phyloP scores from a whole-genome alignment of 441 rosid genomes.

The Dalechampia spathulata region DNA sequence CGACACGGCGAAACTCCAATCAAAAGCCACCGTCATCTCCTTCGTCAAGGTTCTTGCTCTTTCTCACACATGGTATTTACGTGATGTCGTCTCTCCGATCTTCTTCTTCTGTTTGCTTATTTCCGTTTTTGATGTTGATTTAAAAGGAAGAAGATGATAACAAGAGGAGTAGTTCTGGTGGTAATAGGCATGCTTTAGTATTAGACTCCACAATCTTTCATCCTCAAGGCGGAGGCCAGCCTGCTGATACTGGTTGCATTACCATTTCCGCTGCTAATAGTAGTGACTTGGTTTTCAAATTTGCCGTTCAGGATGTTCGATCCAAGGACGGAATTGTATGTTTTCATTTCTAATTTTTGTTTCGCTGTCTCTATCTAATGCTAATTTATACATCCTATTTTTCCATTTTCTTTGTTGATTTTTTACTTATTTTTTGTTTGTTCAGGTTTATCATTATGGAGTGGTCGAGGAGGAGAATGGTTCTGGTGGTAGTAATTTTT shows the following conservation, averaged over 20 bases:
- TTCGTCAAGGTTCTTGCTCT: conserved; percentile 27
- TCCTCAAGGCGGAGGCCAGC: conserved; percentile 97
- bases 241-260: conserved; percentile 61
- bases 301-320: conserved; percentile 75
- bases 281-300: conserved; percentile 28
- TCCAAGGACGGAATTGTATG: conserved; percentile 58
- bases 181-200: conserved; percentile 44
- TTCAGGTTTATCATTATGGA: conserved; percentile 73
- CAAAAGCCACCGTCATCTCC: conserved; percentile 40
- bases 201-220: conserved; percentile 72
- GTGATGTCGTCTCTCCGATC: no score
- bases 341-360: not conserved
- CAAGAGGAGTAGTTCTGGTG: no score
- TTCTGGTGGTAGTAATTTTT: conserved; percentile 11
- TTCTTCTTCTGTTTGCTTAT: no score
- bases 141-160: conserved; percentile 56
- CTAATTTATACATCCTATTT: not conserved
- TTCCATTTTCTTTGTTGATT: not conserved
- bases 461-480: conserved; percentile 35
- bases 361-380: not conserved
- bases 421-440: not conserved
- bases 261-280: conserved; percentile 1
- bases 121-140: not conserved
- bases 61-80: no score
- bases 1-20: conserved; percentile 43